These are phyloP conservation scores for Skeletonema costatum DNA, from an alignment of 108 stramenopile genomes.

Conservation along the genomic window DNA sequence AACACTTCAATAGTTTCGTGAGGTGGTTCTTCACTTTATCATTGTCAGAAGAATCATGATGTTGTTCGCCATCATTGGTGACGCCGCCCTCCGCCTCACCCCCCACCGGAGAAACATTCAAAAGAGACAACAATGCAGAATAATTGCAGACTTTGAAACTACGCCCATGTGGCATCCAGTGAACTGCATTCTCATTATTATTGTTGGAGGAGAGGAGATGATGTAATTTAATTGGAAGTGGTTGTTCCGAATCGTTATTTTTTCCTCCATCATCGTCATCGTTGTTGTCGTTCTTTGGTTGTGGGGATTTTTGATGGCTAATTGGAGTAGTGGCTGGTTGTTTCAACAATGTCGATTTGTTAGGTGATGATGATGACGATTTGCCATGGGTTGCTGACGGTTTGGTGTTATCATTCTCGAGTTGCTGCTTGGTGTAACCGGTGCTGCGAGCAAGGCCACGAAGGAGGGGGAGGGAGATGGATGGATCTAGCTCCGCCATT, in stretches of 20 bases:
- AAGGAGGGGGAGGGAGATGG: slow-evolving; percentile 28
- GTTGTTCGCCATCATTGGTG: not conserved
- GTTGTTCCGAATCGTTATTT: not conserved
- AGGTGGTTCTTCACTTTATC: not conserved
- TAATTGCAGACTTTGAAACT: not conserved
- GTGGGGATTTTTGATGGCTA: not conserved
- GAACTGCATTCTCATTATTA: not conserved
- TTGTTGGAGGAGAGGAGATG: not conserved
- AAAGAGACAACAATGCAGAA: not conserved
- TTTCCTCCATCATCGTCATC: not conserved
- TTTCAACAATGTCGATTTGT: not conserved
- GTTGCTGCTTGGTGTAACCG: not conserved
- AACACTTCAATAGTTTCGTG: not conserved
- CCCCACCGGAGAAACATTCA: not conserved
- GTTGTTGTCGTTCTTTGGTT: not conserved
- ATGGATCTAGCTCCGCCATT: slow-evolving; percentile 5
- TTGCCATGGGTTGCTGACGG: not conserved
- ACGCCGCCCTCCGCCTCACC: not conserved
- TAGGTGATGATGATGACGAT: not conserved
- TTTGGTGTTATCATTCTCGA: not conserved
- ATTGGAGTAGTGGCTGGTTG: not conserved
- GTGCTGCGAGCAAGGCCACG: slow-evolving; percentile 15
- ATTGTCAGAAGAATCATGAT: not conserved
- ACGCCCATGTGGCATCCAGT: not conserved
- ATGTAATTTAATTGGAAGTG: not conserved